Evolutionary conservation across 345 rosid genomes (phyloP).

Genomic region (Alliaria petiolata): DNA sequence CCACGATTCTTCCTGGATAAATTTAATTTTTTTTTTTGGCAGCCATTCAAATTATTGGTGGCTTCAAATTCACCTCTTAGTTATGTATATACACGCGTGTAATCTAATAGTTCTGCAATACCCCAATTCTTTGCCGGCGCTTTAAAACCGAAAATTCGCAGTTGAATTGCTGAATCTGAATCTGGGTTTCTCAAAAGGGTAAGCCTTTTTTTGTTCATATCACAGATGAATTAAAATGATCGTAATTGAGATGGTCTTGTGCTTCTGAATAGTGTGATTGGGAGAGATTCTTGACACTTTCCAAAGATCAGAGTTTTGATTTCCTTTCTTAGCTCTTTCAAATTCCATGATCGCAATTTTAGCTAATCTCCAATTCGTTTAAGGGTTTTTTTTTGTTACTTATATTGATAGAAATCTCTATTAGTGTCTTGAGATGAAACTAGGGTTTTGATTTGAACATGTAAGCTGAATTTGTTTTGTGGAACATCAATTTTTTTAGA

Average conservation of each 20-base stretch:
- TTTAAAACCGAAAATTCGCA: background rate
- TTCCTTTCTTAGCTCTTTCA: background rate
- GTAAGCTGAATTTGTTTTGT: background rate
- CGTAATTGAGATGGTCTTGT: background rate
- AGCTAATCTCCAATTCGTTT: background rate
- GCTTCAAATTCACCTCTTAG: constrained; percentile 34
- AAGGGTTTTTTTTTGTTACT: background rate
- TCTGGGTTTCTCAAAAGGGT: constrained; percentile 15
- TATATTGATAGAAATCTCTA: background rate
- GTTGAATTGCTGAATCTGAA: background rate
- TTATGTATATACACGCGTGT: background rate
- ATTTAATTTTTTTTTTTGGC: constrained; percentile 1
- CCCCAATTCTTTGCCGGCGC: background rate
- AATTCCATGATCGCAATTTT: background rate
- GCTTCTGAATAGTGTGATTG: background rate
- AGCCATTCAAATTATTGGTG: constrained; percentile 62
- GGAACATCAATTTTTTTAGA: background rate
- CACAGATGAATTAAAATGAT: background rate
- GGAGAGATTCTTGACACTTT: background rate
- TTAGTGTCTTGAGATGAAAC: background rate
- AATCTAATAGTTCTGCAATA: background rate
- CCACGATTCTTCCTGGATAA: background rate
- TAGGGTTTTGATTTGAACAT: background rate
- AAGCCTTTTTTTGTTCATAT: background rate
- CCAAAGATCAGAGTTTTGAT: background rate